Evolutionary conservation across 78 protist species (phyloP), one percentile per base, ranked within the genome.

Genomic region (Blattamonas nauphoetae): DNA sequence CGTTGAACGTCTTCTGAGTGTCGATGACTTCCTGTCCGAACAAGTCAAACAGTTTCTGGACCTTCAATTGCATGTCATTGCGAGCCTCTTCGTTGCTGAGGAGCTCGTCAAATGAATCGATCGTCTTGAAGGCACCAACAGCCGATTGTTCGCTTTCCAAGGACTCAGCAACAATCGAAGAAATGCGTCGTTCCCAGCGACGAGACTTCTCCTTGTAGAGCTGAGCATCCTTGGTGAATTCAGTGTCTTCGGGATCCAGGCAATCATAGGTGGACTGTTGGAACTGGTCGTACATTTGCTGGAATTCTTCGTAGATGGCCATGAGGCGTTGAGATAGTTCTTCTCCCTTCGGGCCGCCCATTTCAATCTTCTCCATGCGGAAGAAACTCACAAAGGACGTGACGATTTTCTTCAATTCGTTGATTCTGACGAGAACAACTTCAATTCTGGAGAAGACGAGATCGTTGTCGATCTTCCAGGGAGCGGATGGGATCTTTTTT

Each of bases 91-190:
- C 29, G 44, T 4, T 42, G 63, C 35, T 36, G 82, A 82, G 32
- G 79, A 82, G 2, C 45, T 36, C 92, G 41, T 91, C 92, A 85
- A 92, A 92, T 3, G 89, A 2, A 38, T 94, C 96, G 38, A 92
- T 36, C 34, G 91, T 85, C 55, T 91, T 85, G 90, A 92, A 92
- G 29, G 87, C 55, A 43, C 45, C 45, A 1, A 44, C 42, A 32
- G 91, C 41, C 3, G 96, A 84, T 41, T 0, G 42, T 78, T 81
- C 32, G 88, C 88, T 92, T n/a, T 89, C 92, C 78, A 90, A 88
- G 21, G 5, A 77, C 42, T 36, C 55, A 46, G 85, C 85, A 33
- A 1, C 2, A 1, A 36, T 11, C 43, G 80, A 33, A n/a, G 38
- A 41, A 1, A 1, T 5, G 1, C 63, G 36, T 3, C 81, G 6